Evolutionary conservation across 768 basidiomycete species (phyloP), one percentile per base, ranked within the genome.

Genomic region (Leucogyrophana mollusca): DNA sequence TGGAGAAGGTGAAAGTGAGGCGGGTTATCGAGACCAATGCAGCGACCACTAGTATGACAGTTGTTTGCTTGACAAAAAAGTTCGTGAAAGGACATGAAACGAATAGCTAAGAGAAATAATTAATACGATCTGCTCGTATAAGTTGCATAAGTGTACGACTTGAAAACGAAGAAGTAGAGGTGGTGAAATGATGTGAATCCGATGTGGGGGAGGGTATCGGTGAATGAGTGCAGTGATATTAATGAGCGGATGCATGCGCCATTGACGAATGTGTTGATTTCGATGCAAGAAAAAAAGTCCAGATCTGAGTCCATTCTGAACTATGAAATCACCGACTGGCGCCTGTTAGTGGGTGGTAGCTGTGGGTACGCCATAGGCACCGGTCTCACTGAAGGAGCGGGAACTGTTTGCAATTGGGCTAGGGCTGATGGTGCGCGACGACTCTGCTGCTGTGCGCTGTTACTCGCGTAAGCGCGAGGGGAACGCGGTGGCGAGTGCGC

Each of bases 181-280:
- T 45, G 41, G 21, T 30, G 27, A 30, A 16, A 8, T 37, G 35
- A 30, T 21, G 20, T n/a, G 35, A 37, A 37, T 37, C 35, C 35
- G 56, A 54, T 59, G 54, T 49, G 44, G 54, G n/a, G n/a, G 9
- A 56, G 52, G 64, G 64, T 61, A 64, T 57, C 40, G 51, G 54
- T 17, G 44, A 50, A 60, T 62, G 50, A 65, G 55, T 37, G 42
- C 27, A 47, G 46, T 13, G 23, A 33, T 18, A 32, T 49, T 43
- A 16, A 55, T 34, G 25, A 49, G 45, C 36, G 49, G 50, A 37
- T 6, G n/a, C 8, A 21, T 16, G 20, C 20, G 20, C 35, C 35
- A 21, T 6, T 37, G 6, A 37, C 16, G 35, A 16, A 37, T 37
- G 6, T 30, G 13, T 30, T 30, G 27, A 30, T 30, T 30, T n/a